A percentile compares a stretch with the other conserved stretches of the same genome.
These are phyloP conservation scores for Phaeotremella fagi DNA, from an alignment of 768 basidiomycete genomes.

Conservation along the genomic window DNA sequence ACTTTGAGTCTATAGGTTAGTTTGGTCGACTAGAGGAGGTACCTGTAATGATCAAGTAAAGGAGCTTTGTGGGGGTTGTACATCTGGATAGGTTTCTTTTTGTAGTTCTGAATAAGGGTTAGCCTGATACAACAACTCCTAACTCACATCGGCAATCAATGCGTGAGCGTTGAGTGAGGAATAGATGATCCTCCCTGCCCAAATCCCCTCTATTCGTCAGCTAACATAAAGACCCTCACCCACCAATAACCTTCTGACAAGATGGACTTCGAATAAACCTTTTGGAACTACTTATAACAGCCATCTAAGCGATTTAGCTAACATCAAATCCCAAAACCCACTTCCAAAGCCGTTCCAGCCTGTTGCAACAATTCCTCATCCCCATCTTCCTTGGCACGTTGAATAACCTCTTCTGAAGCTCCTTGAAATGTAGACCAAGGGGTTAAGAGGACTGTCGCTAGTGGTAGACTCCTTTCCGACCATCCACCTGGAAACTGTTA, in stretches of 20 bases:
- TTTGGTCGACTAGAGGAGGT: background rate
- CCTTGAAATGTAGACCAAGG: slow-evolving; percentile 48
- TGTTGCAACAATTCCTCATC: slow-evolving; percentile 48
- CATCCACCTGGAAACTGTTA: slow-evolving; percentile 34
- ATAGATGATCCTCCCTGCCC: slow-evolving; percentile 75
- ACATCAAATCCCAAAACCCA: slow-evolving; percentile 8
- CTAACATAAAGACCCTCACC: slow-evolving; percentile 61
- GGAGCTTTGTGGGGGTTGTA: slow-evolving; percentile 93
- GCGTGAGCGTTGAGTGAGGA: slow-evolving; percentile 64
- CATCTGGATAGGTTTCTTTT: slow-evolving; percentile 82
- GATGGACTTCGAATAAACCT: slow-evolving; percentile 82
- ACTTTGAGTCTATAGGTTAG: slow-evolving; percentile 68
- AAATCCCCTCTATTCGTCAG: slow-evolving; percentile 48
- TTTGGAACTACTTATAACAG: slow-evolving; percentile 80
- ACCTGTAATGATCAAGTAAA: slow-evolving; percentile 93
- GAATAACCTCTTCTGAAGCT: slow-evolving; percentile 41
- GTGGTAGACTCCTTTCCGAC: slow-evolving; percentile 46
- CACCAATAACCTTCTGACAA: slow-evolving; percentile 82
- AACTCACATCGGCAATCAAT: slow-evolving; percentile 75
- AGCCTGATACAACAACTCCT: background rate
- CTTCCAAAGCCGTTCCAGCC: slow-evolving; percentile 85
- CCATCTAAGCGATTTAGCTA: slow-evolving; percentile 48
- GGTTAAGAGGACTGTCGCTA: slow-evolving; percentile 45
- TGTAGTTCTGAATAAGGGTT: slow-evolving; percentile 67
- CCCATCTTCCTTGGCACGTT: slow-evolving; percentile 40